Base-by-base conservation (phyloP, 75 land plant genomes). In the Sequoia sempervirens region DNA sequence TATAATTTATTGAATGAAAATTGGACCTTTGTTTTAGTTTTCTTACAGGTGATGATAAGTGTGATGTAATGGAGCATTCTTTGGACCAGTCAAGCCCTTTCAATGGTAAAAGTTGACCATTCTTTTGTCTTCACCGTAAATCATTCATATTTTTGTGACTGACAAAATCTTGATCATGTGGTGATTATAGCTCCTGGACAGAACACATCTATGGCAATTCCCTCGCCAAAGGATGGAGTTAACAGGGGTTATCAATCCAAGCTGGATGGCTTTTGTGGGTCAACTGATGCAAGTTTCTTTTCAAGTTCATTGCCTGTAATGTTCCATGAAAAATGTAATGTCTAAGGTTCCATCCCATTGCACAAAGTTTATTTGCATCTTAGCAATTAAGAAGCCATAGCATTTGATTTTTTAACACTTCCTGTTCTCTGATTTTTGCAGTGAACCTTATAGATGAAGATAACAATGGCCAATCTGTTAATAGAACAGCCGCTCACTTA, bases 241-340 rank as follows among this genome's bases (percentile, higher is more conserved):
- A 78, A 26, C 45, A 78, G n/a, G 52, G 80, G 80, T 53, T 61
- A 53, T 81, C 38, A 52, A 54, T 14, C 38, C 36, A 81, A 34
- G 37, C 10, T 54, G 36, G 82, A 34, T 52, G 61, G 37, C 32
- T 81, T 81, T 50, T 13, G 37, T 50, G 56, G 20, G 23, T 81
- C 64, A 52, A 81, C 23, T 36, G 82, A 81, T 52, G 36, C 64
- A 81, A 83, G 93, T 58, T 88, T 87, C 70, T 96, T 94, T 84
- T 96, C 98, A 15, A 91, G 95, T 85, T 91, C 96, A 50, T 86
- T 96, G 26, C 94, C 98, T 56, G 92, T 89, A 11, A 76, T 92
- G 53, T 88, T 94, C 56, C 82, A 82, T 38, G 90, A 88, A 82
- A 96, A 93, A 87, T 81, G 98, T 96, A 83, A 86, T 93, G 38